Evolutionary conservation across 768 basidiomycete species (phyloP), one percentile per base, ranked within the genome.

Genomic region (Megacollybia marginata): DNA sequence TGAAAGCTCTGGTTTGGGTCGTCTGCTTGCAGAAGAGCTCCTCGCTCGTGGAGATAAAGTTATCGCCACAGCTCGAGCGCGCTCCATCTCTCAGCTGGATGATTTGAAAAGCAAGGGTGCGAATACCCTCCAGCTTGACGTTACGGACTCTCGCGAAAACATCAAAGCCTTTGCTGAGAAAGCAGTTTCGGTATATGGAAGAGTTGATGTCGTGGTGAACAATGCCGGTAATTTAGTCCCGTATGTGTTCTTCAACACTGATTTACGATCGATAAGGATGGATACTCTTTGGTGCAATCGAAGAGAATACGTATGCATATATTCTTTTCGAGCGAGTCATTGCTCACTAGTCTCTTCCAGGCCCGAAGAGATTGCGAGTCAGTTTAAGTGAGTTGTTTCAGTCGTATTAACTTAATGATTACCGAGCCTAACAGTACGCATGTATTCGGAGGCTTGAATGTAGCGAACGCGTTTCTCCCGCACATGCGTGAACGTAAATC

Each of bases 21-120:
- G 67, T 9, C 58, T 66, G 2, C 59, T 75, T n/a, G 67, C 71
- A 1, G 56, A 69, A 13, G 65, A 64, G 38, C 69, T 70, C 5
- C 65, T 78, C 33, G 66, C 65, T 6, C 67, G 76, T 4, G 73
- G 73, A 12, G 75, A 78, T 49, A 69, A 69, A 33, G 76, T 76
- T 7, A 73, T 76, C 45, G 75, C 74, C 1, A 75, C 76, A 12
- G 70, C 69, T 1, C 62, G 72, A 5, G 60, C 54, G 9, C 68
- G 73, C 42, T 67, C 66, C 10, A 47, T 70, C 11, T 57, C 65
- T 40, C 67, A 66, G 44, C 63, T 71, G 18, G 62, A 64, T 2
- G 65, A 63, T 35, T 53, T 69, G 16, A 56, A 59, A 46, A 43
- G 45, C 2, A 33, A 47, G 4, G 67, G 59, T 10, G 64, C 64